Evolutionary conservation across 106 monocot genomes (phyloP), one percentile per base, ranked within the genome.

Genomic region (Acorus gramineus): DNA sequence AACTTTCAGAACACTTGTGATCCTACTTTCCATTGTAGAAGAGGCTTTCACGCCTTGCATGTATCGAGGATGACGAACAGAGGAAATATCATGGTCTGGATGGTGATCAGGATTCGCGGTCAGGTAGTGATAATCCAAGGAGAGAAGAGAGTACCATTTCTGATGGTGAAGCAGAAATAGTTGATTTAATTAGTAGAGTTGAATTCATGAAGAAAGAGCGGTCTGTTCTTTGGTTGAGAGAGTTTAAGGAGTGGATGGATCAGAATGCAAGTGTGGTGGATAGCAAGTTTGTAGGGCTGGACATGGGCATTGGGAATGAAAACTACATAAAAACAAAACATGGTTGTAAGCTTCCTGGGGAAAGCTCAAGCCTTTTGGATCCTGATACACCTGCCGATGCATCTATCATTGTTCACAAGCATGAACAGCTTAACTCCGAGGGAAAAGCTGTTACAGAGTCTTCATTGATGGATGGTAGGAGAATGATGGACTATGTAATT

Each of bases 171-270:
- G 74, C 71, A 74, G 85, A 80, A 67, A 72, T 95, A 55, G 55
- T 53, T 47, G 69, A 53, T 53, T 75, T 88, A 68, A 98, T 83
- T 52, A 88, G 81, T 71, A 91, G 73, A 71, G 79, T 81, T 71
- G 85, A 98, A 79, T 65, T 61, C 56, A 70, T 98, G 91, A 98
- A 98, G 64, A 98, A 88, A 56, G 85, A 98, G 57, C 69, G 46
- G 4, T 85, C 95, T 74, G 74, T 81, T 66, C 74, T 80, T 78
- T 96, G 95, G 95, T 72, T 91, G 68, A 64, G 80, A 43, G 95
- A 91, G 56, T 85, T 96, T 49, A 87, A 84, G 69, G 90, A 96
- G 47, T 96, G 78, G 84, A 73, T 96, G 77, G 84, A 87, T 71
- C 73, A 83, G n/a, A 47, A 75, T 5, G 70, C 61, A 56, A 11